Conservation (phyloP, 208 protist genomes). For the Trichomonas tenax region DNA sequence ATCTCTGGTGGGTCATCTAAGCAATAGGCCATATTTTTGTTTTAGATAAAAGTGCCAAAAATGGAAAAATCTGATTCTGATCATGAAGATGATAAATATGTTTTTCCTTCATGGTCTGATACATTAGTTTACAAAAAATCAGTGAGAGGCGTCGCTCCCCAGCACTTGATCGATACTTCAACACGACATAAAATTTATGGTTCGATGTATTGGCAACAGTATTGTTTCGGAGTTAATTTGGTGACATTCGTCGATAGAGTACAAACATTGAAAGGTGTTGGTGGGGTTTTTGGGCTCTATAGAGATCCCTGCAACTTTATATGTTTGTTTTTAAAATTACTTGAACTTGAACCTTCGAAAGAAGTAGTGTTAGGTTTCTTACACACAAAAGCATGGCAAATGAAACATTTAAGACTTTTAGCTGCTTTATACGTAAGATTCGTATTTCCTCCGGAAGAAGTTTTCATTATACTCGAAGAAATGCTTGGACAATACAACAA, state of each 20-base stretch:
- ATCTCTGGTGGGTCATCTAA: not conserved
- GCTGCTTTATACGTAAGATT: not conserved
- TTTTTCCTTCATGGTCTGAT: not conserved
- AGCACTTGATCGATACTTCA: not conserved
- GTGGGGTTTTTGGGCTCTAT: not conserved
- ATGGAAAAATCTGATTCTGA: too few species aligned
- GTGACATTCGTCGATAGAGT: not conserved
- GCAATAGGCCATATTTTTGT: not conserved
- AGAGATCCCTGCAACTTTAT: not conserved
- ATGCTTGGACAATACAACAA: not conserved
- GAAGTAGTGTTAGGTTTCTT: not conserved
- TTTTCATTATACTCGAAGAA: not conserved
- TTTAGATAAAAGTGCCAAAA: too few species aligned
- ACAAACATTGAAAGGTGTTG: not conserved
- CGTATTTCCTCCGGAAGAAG: not conserved
- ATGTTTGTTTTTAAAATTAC: not conserved
- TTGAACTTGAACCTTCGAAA: not conserved
- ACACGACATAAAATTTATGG: not conserved
- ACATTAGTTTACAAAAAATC: not conserved
- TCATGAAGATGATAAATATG: not conserved
- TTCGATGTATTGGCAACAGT: not conserved
- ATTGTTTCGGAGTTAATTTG: constrained; percentile 15
- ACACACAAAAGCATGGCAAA: not conserved
- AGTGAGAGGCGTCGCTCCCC: not conserved
- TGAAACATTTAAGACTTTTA: not conserved